Evolutionary conservation across 805 yeast genomes (phyloP).

Genomic region (Monosporozyma solicola): DNA sequence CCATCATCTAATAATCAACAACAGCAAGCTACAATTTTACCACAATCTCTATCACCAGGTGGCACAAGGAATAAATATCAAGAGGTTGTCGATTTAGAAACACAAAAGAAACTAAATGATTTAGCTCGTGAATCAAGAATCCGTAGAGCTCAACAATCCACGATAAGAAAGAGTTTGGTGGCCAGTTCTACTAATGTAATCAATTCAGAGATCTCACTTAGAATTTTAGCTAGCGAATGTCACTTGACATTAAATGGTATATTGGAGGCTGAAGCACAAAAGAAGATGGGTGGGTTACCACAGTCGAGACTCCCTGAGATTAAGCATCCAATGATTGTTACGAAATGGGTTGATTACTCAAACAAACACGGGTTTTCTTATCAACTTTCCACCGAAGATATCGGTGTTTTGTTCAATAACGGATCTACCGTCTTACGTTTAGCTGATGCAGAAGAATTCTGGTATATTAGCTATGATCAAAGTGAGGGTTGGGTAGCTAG

Average conservation of each 20-base stretch:
- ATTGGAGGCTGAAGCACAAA: slow-evolving; percentile 37
- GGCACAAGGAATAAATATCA: slow-evolving; percentile 82
- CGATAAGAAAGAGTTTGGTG: slow-evolving; percentile 22
- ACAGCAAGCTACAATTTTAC: slow-evolving; percentile 46
- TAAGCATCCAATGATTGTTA: slow-evolving; percentile 56
- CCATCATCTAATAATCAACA: slow-evolving; percentile 33
- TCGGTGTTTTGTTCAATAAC: slow-evolving; percentile 85
- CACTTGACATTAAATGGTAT: slow-evolving; percentile 39
- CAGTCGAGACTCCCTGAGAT: slow-evolving; percentile 25
- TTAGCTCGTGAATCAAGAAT: slow-evolving; percentile 30
- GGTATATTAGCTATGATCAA: slow-evolving; percentile 47
- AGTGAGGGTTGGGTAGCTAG: slow-evolving; percentile 47
- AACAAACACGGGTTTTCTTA: slow-evolving; percentile 93
- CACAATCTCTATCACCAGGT: slow-evolving; percentile 87
- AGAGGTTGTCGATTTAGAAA: slow-evolving; percentile 44
- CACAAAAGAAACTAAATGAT: slow-evolving; percentile 28
- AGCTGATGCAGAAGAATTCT: slow-evolving; percentile 52
- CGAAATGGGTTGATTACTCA: slow-evolving; percentile 97
- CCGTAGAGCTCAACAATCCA: slow-evolving; percentile 29
- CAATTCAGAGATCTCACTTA: slow-evolving; percentile 31
- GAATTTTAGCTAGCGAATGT: slow-evolving; percentile 38
- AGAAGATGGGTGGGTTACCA: slow-evolving; percentile 33
- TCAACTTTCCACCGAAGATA: slow-evolving; percentile 80
- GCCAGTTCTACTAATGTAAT: slow-evolving; percentile 31
- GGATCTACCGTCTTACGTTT: slow-evolving; percentile 72